A percentile compares a stretch with the other conserved stretches of the same genome.
These are phyloP conservation scores for Tolypocladium cylindrosporum DNA, from an alignment of 2,329 filamentous ascomycete species.

Conservation along the genomic window DNA sequence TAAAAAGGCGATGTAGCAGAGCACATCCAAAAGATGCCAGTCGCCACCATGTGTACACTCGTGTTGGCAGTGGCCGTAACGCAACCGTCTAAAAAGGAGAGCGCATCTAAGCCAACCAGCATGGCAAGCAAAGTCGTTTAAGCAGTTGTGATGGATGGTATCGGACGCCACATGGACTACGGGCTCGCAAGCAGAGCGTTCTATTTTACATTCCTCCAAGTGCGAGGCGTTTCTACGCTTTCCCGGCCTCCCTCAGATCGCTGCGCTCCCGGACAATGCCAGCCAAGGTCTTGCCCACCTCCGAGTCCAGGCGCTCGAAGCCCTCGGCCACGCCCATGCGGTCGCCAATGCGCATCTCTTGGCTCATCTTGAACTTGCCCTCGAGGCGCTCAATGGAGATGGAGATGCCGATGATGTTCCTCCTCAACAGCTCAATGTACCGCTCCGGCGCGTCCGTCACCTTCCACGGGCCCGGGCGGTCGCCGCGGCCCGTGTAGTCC, in stretches of 20 bases:
- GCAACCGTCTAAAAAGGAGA: background rate
- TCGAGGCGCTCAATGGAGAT: too few species aligned
- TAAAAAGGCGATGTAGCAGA: background rate
- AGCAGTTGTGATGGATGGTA: background rate
- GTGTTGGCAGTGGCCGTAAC: background rate
- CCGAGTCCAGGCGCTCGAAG: too few species aligned
- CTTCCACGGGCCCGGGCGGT: too few species aligned
- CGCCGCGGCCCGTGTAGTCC: too few species aligned
- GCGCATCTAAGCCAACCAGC: background rate
- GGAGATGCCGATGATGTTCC: too few species aligned
- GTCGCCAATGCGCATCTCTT: too few species aligned
- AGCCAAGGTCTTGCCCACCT: too few species aligned
- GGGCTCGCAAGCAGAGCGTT: background rate
- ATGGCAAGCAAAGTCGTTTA: background rate
- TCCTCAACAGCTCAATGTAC: too few species aligned
- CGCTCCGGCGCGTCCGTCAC: too few species aligned
- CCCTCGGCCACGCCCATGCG: too few species aligned
- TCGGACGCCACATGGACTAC: background rate
- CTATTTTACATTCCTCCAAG: background rate
- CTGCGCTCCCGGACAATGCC: conserved; percentile 17
- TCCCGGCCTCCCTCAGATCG: conserved; percentile 12
- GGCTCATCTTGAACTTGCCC: too few species aligned
- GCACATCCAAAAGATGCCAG: background rate
- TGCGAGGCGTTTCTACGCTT: background rate
- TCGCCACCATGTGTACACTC: background rate